A percentile compares a stretch with the other conserved stretches of the same genome.
Conservation (phyloP, 768 basidiomycete genomes). For the Lanmaoa rubissima region DNA sequence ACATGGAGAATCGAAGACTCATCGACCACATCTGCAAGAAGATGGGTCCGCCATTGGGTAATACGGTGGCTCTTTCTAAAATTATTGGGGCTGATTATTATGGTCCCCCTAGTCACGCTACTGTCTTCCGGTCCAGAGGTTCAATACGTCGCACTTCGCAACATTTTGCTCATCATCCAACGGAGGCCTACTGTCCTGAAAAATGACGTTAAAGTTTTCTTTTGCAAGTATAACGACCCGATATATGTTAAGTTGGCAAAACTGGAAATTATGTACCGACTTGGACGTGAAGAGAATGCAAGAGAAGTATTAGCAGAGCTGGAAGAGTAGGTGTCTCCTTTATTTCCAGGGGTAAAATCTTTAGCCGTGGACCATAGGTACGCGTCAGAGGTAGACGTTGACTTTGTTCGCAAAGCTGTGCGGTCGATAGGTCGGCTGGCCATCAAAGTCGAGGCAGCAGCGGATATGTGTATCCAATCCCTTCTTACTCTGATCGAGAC, state of each 20-base stretch:
- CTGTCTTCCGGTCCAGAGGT: constrained; percentile 98
- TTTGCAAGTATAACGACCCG: constrained; percentile 99
- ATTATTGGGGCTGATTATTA: constrained; percentile 2
- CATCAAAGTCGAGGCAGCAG: constrained; percentile 90
- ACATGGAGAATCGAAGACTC: constrained; percentile 86
- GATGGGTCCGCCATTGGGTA: constrained; percentile 97
- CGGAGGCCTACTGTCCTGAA: constrained; percentile 87
- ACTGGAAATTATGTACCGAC: constrained; percentile 97
- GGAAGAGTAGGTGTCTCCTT: constrained; percentile 68
- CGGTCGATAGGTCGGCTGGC: constrained; percentile 97
- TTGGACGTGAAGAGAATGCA: constrained; percentile 93
- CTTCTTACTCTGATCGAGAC: constrained; percentile 86
- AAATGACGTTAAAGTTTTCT: constrained; percentile 98
- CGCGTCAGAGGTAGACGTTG: constrained; percentile 96
- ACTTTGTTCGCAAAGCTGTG: constrained; percentile 97
- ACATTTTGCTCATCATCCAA: constrained; percentile 97
- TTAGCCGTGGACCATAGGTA: constrained; percentile 53
- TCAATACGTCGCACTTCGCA: constrained; percentile 95
- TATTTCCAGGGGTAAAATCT: neutral
- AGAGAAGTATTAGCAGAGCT: constrained; percentile 91
- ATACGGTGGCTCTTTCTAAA: neutral
- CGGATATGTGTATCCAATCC: constrained; percentile 87
- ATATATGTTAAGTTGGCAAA: constrained; percentile 99
- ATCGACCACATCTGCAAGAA: constrained; percentile 93
- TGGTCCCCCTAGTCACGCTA: constrained; percentile 65